phyloP scores from a whole-genome alignment of 2,329 filamentous ascomycete genomes.

The Aspergillus ochraceus region DNA sequence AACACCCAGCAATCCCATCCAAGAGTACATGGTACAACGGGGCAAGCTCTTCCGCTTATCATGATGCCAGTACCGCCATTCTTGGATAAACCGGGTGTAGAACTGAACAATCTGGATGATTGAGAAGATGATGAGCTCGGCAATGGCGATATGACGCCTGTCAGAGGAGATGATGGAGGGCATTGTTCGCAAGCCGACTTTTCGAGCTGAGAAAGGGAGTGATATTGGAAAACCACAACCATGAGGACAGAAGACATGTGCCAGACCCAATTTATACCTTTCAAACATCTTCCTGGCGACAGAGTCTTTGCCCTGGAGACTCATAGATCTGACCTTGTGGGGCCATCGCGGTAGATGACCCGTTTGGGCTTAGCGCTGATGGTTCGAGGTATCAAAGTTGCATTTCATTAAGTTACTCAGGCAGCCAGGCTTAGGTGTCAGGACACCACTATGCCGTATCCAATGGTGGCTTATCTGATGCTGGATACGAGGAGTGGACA shows the following conservation, averaged over 20 bases:
- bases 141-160: slow-evolving; percentile 23
- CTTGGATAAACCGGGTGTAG: slow-evolving; percentile 24
- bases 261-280: no score
- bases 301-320: background rate
- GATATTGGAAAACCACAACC: background rate
- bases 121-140: slow-evolving; percentile 25
- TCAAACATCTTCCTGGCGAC: no score
- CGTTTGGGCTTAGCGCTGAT: slow-evolving; percentile 23
- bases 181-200: background rate
- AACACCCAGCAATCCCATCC: slow-evolving; percentile 28
- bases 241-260: no score
- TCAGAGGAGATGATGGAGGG: background rate
- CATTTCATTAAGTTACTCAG: no score
- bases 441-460: no score
- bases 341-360: slow-evolving; percentile 27
- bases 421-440: no score
- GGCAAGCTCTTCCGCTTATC: slow-evolving; percentile 12
- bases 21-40: slow-evolving; percentile 27
- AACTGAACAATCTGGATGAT: slow-evolving; percentile 23
- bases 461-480: no score
- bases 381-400: background rate
- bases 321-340: slow-evolving; percentile 6
- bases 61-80: slow-evolving; percentile 31
- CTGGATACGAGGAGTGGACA: no score
- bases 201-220: background rate